Evolutionary conservation across 2,329 filamentous ascomycete genomes (phyloP), one percentile per base, ranked within the genome.

Genomic region (Cladosporium halotolerans): DNA sequence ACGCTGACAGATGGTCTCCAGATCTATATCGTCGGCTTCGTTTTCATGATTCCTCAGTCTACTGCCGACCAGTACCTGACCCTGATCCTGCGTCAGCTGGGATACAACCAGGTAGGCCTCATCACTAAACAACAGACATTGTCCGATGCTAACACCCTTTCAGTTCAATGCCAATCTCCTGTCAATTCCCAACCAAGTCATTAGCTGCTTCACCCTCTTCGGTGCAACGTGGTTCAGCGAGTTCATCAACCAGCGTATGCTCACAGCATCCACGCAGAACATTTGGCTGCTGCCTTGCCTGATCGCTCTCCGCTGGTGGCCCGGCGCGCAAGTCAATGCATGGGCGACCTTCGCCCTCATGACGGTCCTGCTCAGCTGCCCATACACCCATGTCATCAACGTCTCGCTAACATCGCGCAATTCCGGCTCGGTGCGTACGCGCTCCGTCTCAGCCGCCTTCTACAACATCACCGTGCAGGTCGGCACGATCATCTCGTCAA

Each of bases 261-360:
- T 80, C 1, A 68, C 78, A 11, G 67, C 74, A 13, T 70, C 78
- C 34, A 68, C 75, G 3, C 77, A 75, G 39, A 68, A 83, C 53
- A 58, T 85, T 7, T 86, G 83, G 83, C 72, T 76, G 2, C 68
- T 86, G 3, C 82, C 82, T 0, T 80, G 80, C 56, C 61, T 86
- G 34, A 65, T 84, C 31, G 74, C 76, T 0, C 68, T 83, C 3
- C 68, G 67, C 59, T 73, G 57, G 50, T 77, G 76, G 72, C 71
- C 73, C 0, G 72, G 72, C 2, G 58, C 70, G 1, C 66, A 72
- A 57, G 59, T 64, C 11, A 67, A 67, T 4, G 61, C 58, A 3
- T 74, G 71, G 72, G 57, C 60, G 0, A 68, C 68, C 34, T 73
- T 64, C 57, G 60, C 58, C 0, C 55, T 73, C 1, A 65, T 65